Percentiles rank a stretch among this genome's conserved stretches.
Evolutionary conservation across 257 asterid genomes (phyloP).

Genomic region (Solanum stenotomum): DNA sequence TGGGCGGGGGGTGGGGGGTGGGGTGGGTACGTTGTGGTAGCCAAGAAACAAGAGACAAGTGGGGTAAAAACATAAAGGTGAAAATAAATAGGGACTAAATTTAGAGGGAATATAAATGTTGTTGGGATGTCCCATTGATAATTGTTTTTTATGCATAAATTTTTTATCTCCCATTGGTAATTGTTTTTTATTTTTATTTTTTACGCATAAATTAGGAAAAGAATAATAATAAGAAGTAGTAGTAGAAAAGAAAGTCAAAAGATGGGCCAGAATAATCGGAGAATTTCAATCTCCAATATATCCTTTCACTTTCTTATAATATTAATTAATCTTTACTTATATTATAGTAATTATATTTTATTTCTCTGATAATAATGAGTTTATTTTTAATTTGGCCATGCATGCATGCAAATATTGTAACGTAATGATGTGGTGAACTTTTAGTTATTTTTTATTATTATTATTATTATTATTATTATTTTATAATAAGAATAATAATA

Average conservation of each 20-base stretch:
- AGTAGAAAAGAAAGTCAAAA: conserved; percentile 16
- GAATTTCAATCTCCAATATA: conserved; percentile 63
- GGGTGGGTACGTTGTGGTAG: background rate
- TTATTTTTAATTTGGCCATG: background rate
- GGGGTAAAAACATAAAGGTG: conserved; percentile 48
- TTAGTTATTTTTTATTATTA: background rate
- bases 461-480: no score
- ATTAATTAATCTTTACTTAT: background rate
- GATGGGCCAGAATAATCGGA: conserved; percentile 41
- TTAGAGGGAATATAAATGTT: conserved; percentile 52
- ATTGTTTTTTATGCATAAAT: conserved; percentile 23
- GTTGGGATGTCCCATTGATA: conserved; percentile 51
- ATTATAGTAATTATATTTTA: background rate
- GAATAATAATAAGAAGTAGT: background rate
- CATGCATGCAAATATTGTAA: background rate
- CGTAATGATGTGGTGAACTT: background rate
- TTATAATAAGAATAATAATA: background rate
- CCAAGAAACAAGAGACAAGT: conserved; percentile 13
- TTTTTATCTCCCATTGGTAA: conserved; percentile 35
- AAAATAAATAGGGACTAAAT: conserved; percentile 4
- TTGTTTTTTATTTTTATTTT: conserved; percentile 2
- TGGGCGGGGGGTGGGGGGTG: rapidly evolving
- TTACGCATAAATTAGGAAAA: conserved; percentile 5
- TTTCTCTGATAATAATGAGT: background rate
- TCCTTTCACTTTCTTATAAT: conserved; percentile 10